Percentiles rank a stretch among this genome's conserved stretches.
Evolutionary conservation across 495 filamentous ascomycete genomes (phyloP).

Genomic region (Friedmanniomyces simplex): DNA sequence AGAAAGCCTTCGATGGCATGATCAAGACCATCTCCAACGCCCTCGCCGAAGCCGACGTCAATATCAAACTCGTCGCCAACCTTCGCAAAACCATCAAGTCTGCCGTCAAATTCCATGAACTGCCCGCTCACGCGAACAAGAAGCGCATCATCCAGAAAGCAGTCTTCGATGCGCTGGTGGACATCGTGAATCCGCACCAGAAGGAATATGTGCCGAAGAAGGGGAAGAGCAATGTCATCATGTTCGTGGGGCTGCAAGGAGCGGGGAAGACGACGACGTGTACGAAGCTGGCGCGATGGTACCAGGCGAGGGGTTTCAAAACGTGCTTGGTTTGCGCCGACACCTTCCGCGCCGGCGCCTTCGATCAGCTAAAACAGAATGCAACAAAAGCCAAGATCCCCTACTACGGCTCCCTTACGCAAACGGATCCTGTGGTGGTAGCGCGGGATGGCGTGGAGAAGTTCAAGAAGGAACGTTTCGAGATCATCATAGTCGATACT

Average conservation of each 20-base stretch:
- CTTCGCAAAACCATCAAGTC: constrained; percentile 88
- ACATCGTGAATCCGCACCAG: constrained; percentile 89
- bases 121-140: constrained; percentile 85
- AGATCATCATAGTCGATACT: constrained; percentile 98
- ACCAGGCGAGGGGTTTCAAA: constrained; percentile 88
- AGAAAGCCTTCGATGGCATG: constrained; percentile 98
- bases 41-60: constrained; percentile 91
- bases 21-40: constrained; percentile 93
- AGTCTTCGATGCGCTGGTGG: constrained; percentile 94
- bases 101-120: constrained; percentile 85
- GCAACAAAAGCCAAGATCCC: constrained; percentile 98
- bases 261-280: constrained; percentile 97
- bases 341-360: constrained; percentile 96
- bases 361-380: constrained; percentile 98
- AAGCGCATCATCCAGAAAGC: constrained; percentile 96
- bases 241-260: constrained; percentile 98
- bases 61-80: constrained; percentile 82
- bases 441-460: constrained; percentile 91
- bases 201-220: constrained; percentile 97
- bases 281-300: constrained; percentile 93
- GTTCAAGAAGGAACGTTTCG: constrained; percentile 97
- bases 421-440: constrained; percentile 90
- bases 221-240: constrained; percentile 90
- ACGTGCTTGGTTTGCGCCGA: constrained; percentile 93
- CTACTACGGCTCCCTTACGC: constrained; percentile 91